phyloP scores from a whole-genome alignment of 225 moss, liverwort and hornwort genomes.

The Sphagnum tenellum region DNA sequence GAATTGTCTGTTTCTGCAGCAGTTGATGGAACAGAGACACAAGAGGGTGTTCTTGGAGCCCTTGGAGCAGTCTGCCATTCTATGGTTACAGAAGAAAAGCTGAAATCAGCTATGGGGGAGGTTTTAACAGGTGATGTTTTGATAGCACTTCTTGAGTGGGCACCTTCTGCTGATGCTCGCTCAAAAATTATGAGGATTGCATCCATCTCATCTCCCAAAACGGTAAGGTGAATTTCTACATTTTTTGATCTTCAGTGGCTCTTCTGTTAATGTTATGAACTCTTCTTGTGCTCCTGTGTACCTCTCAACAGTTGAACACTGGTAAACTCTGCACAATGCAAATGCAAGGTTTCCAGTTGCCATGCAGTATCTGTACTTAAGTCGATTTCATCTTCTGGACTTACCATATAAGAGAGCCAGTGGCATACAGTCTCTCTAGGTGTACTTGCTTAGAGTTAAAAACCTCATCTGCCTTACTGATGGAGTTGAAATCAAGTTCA shows the following conservation, averaged over 20 bases:
- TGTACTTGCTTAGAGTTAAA: too few species aligned
- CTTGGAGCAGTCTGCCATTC: constrained; percentile 30
- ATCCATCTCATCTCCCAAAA: constrained; percentile 26
- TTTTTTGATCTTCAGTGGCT: not conserved
- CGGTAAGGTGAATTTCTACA: not conserved
- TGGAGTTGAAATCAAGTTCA: too few species aligned
- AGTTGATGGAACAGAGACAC: constrained; percentile 13
- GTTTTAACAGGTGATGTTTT: constrained; percentile 27
- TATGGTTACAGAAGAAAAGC: constrained; percentile 15
- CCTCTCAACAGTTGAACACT: not conserved
- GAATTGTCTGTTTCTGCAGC: not conserved
- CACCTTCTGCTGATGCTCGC: constrained; percentile 28
- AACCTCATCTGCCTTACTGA: too few species aligned
- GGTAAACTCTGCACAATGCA: not conserved
- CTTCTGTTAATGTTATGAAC: not conserved
- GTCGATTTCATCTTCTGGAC: too few species aligned
- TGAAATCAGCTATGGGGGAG: constrained; percentile 20
- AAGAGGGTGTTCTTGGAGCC: constrained; percentile 21
- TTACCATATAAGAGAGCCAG: too few species aligned
- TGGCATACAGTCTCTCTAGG: too few species aligned
- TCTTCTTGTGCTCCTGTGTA: not conserved
- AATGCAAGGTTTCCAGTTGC: too few species aligned
- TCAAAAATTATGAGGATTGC: constrained; percentile 31
- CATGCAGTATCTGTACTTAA: too few species aligned
- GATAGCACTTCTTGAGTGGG: constrained; percentile 26